phyloP scores from a whole-genome alignment of 352 stramenopile species.

The Pelagophyceae sp. region DNA sequence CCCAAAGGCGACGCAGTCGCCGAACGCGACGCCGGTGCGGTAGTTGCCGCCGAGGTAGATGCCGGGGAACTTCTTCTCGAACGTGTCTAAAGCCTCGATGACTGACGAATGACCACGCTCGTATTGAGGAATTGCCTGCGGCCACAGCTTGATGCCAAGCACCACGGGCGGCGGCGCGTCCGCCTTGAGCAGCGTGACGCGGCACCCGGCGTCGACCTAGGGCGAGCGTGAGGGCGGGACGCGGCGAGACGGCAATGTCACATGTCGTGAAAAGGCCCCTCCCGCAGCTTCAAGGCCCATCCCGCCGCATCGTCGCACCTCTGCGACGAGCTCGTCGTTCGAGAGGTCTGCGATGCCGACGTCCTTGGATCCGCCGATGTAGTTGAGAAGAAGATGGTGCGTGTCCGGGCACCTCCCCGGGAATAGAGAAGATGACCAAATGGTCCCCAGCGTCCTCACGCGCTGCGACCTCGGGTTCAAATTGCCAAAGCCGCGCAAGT shows the following conservation, averaged over 20 bases:
- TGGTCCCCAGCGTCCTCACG: slow-evolving; percentile 59
- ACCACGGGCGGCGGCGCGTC: slow-evolving; percentile 46
- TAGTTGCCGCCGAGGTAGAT: slow-evolving; percentile 68
- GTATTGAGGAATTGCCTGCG: slow-evolving; percentile 68
- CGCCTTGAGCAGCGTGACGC: slow-evolving; percentile 53
- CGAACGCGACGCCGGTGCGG: slow-evolving; percentile 61
- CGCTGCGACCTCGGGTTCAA: slow-evolving; percentile 48
- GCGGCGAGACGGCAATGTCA: background rate
- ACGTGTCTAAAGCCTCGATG: slow-evolving; percentile 48
- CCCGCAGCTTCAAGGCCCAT: background rate
- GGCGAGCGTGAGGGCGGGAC: slow-evolving; percentile 16
- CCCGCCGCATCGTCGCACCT: too few relatives aligned
- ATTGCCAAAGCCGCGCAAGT: slow-evolving; percentile 52
- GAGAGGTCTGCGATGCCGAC: slow-evolving; percentile 50
- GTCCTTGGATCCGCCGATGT: slow-evolving; percentile 67
- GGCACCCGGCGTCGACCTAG: slow-evolving; percentile 54
- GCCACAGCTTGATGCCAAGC: slow-evolving; percentile 58
- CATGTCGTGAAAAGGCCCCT: background rate
- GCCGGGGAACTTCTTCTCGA: slow-evolving; percentile 44
- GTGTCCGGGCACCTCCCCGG: slow-evolving; percentile 53
- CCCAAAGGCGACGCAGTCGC: slow-evolving; percentile 65
- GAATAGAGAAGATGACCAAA: slow-evolving; percentile 67
- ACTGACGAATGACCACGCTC: slow-evolving; percentile 57
- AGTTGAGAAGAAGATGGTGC: slow-evolving; percentile 65
- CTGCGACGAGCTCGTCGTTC: slow-evolving; percentile 51